Evolutionary conservation across 345 rosid genomes (phyloP).

Genomic region (Dimocarpus longan): DNA sequence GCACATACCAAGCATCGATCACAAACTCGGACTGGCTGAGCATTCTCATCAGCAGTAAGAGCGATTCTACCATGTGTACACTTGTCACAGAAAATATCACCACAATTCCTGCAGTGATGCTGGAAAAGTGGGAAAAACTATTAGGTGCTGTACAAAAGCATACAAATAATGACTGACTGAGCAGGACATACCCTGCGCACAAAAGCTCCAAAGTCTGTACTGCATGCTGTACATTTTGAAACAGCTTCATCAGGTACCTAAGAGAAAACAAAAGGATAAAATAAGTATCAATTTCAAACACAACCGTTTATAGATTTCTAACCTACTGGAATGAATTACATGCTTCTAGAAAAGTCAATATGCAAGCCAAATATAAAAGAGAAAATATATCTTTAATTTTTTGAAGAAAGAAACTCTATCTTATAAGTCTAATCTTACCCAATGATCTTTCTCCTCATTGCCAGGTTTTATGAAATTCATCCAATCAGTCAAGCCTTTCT

Average conservation of each 20-base stretch:
- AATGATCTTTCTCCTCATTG: slow-evolving; percentile 96
- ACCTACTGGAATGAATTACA: background rate
- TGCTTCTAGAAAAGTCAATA: background rate
- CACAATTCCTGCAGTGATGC: slow-evolving; percentile 99
- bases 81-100: slow-evolving; percentile 98
- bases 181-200: slow-evolving; percentile 58
- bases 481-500: slow-evolving; percentile 85
- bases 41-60: slow-evolving; percentile 93
- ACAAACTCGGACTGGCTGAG: slow-evolving; percentile 94
- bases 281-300: slow-evolving; percentile 6
- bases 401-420: background rate
- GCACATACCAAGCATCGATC: slow-evolving; percentile 83
- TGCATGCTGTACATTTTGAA: slow-evolving; percentile 81
- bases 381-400: background rate
- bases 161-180: background rate
- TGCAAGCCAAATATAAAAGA: background rate
- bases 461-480: slow-evolving; percentile 86
- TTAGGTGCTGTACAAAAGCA: slow-evolving; percentile 16
- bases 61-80: slow-evolving; percentile 94
- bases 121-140: slow-evolving; percentile 35
- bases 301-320: background rate
- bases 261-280: background rate
- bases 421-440: slow-evolving; percentile 41
- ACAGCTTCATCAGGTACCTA: slow-evolving; percentile 98
- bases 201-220: slow-evolving; percentile 90